Evolutionary conservation across 2,329 filamentous ascomycete genomes (phyloP), one percentile per base, ranked within the genome.

Genomic region (Fusarium gaditjirri): DNA sequence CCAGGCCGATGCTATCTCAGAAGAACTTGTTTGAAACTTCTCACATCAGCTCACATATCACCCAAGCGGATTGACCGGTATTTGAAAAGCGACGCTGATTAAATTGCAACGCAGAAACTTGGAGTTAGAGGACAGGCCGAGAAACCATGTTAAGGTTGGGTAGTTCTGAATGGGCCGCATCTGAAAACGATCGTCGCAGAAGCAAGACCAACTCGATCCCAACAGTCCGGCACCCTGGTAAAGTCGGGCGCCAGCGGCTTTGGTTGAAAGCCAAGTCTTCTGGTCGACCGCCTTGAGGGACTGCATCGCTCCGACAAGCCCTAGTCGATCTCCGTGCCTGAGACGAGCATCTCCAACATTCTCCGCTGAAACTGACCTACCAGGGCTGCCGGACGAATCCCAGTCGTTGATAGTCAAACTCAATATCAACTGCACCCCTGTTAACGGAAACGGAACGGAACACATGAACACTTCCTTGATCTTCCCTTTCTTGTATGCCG

Each of bases 231-330:
- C 57, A 64, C 70, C 65, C 70, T 62, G 74, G 70, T 73, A 72
- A 67, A 64, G 70, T 71, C 50, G 70, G 70, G 70, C 74, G 74
- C 72, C 75, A 75, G 74, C 68, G 72, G 72, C 65, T 68, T 75
- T 63, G 70, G 72, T 60, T 62, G 66, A 74, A 74, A 73, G 74
- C 74, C 74, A 76, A 66, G 67, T 76, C 70, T 70, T 70, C 62
- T 72, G 70, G 41, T 73, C 61, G 35, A 62, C 70, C 65, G 46
- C 70, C 70, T 73, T 64, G 35, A 70, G 71, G 50, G 38, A 65
- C 39, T 46, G 16, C 52, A 39, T 65, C 54, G 68, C 67, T 38
- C 67, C 68, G 67, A 71, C 46, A 70, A 55, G 39, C 54, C 25
- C 55, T 46, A 41, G 61, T 56, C 61, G 70, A 72, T 73, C 70